Evolutionary conservation across 2,329 filamentous ascomycete genomes (phyloP), one percentile per base, ranked within the genome.

Genomic region (Cordyceps javanica): DNA sequence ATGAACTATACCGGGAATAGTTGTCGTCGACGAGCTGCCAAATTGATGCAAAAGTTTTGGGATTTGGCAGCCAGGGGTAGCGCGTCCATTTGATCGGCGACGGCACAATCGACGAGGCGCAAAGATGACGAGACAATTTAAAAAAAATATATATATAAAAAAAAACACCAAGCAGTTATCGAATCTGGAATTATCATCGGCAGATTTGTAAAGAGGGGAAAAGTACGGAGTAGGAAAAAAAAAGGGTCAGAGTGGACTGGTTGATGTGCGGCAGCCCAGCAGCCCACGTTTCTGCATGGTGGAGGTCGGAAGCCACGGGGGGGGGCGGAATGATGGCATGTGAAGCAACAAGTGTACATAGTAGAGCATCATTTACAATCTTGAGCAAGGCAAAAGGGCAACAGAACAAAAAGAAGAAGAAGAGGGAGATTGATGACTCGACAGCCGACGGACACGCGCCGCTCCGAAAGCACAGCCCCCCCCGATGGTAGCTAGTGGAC

Each of bases 141-240:
- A n/a, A n/a, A n/a, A n/a, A 11, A 7, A 36, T 8, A 36, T 3
- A 16, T 32, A 32, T 32, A 32, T 16, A n/a, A 36, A n/a, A n/a
- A n/a, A n/a, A n/a, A n/a, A n/a, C n/a, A n/a, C n/a, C n/a, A n/a
- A n/a, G n/a, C 14, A 38, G 3, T 3, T 3, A 44, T 21, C 28
- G 5, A 23, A 30, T 19, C 42, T 36, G 16, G 13, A 21, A 48
- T 25, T 14, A 16, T 7, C 28, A 50, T 50, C 46, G 30, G 30
- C 11, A 34, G 21, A 34, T 36, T 36, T 32, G 7, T 10, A 21
- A 19, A n/a, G 44, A 32, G 44, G 14, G 25, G 44, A 32, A 32
- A 36, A 61, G 44, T 57, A 54, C 23, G 39, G 8, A 5, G 21
- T 13, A 25, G 11, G n/a, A n/a, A 61, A 48, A 59, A 54, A 42